A percentile compares a stretch with the other conserved stretches of the same genome.
These are phyloP conservation scores for Sclerotinia nivalis DNA, from an alignment of 2,329 filamentous ascomycete genomes.

Conservation along the genomic window DNA sequence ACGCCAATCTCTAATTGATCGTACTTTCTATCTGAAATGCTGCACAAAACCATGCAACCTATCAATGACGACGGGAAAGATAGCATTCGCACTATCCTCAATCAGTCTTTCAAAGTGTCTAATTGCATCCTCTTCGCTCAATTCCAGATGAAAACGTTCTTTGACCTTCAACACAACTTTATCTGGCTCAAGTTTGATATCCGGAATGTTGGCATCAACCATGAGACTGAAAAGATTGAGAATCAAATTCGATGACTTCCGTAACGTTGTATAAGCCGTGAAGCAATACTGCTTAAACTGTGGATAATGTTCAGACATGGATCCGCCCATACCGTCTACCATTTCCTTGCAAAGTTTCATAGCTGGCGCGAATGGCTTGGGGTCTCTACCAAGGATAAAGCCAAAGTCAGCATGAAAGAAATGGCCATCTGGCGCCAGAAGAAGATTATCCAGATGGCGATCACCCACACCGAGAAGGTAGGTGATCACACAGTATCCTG, in stretches of 20 bases:
- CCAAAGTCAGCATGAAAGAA: constrained; percentile 99
- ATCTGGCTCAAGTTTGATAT: constrained; percentile 88
- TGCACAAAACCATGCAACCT: constrained; percentile 92
- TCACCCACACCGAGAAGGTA: constrained; percentile 97
- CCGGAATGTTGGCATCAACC: constrained; percentile 96
- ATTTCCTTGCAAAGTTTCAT: constrained; percentile 98
- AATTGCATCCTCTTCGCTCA: constrained; percentile 90
- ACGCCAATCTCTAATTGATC: background rate
- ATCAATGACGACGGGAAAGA: constrained; percentile 93
- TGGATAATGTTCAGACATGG: constrained; percentile 75
- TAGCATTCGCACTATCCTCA: constrained; percentile 83
- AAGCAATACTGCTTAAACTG: constrained; percentile 96
- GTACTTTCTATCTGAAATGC: constrained; percentile 69
- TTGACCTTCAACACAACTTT: constrained; percentile 94
- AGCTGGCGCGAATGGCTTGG: constrained; percentile 93
- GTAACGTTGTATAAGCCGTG: constrained; percentile 85
- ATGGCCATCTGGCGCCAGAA: constrained; percentile 84
- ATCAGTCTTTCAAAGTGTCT: constrained; percentile 85
- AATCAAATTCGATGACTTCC: constrained; percentile 87
- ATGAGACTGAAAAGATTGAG: constrained; percentile 95
- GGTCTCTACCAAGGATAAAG: constrained; percentile 94
- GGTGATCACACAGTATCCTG: constrained; percentile 97
- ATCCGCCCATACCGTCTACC: constrained; percentile 97
- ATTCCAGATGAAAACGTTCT: constrained; percentile 88
- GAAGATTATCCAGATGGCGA: constrained; percentile 90